A percentile compares a stretch with the other conserved stretches of the same genome.
These are phyloP conservation scores for Cordyceps cateniannulata DNA, from an alignment of 2,329 filamentous ascomycete genomes.

Conservation along the genomic window DNA sequence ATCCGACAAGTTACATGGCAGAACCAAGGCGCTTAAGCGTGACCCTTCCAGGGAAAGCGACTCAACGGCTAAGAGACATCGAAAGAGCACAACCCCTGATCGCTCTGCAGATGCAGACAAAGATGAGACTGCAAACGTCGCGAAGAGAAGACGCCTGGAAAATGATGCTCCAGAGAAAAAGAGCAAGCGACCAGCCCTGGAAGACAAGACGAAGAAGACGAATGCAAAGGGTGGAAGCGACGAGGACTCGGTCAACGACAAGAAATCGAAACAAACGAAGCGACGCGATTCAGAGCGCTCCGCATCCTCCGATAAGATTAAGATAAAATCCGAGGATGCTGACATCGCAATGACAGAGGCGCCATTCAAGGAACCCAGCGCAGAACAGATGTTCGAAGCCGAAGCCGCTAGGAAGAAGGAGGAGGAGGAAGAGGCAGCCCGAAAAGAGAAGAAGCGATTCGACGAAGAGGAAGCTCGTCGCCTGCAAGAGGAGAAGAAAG, in stretches of 20 bases:
- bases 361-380: constrained; percentile 23
- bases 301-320: constrained; percentile 42
- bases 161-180: constrained; percentile 45
- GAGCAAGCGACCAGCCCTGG: constrained; percentile 34
- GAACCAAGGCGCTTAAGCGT: constrained; percentile 54
- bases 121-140: constrained; percentile 43
- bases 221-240: constrained; percentile 37
- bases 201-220: constrained; percentile 36
- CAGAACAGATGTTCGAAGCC: constrained; percentile 26
- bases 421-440: constrained; percentile 19
- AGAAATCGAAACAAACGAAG: constrained; percentile 30
- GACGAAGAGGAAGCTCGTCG: constrained; percentile 18
- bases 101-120: constrained; percentile 44
- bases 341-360: constrained; percentile 52
- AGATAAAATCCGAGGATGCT: constrained; percentile 50
- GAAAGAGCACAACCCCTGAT: constrained; percentile 54
- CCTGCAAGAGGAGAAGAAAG: background rate
- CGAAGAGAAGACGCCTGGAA: constrained; percentile 54
- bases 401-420: constrained; percentile 20
- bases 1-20: constrained; percentile 52
- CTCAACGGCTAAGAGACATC: constrained; percentile 48
- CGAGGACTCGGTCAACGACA: constrained; percentile 26
- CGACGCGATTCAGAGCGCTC: constrained; percentile 37
- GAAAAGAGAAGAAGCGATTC: constrained; percentile 25
- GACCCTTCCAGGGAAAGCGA: constrained; percentile 56